A percentile compares a stretch with the other conserved stretches of the same genome.
Conservation (phyloP, 2,329 filamentous ascomycete species). For the Chrysoporthe austroafricana region DNA sequence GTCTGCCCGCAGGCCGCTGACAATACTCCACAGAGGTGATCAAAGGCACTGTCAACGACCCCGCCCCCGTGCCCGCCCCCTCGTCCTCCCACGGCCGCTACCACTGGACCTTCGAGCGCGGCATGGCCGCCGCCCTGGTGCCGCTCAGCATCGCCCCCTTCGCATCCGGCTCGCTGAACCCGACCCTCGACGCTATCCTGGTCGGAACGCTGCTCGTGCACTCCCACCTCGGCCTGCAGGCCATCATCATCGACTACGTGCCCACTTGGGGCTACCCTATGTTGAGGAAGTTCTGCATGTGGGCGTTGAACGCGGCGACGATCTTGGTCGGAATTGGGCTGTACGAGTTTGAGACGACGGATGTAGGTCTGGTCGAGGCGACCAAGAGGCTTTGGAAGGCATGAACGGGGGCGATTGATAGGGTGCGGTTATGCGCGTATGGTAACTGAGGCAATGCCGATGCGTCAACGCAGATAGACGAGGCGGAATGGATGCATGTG, state of each 20-base stretch:
- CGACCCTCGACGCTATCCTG: slow-evolving; percentile 81
- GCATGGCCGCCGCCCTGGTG: slow-evolving; percentile 78
- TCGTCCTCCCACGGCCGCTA: slow-evolving; percentile 88
- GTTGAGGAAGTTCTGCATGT: slow-evolving; percentile 68
- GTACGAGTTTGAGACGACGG: slow-evolving; percentile 99
- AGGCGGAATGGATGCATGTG: background rate
- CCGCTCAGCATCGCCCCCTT: slow-evolving; percentile 91
- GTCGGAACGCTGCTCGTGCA: slow-evolving; percentile 85
- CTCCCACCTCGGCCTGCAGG: slow-evolving; percentile 95
- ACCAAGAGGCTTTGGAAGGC: slow-evolving; percentile 90
- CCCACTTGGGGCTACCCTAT: slow-evolving; percentile 72
- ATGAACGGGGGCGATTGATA: slow-evolving; percentile 42
- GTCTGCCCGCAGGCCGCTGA: slow-evolving; percentile 46
- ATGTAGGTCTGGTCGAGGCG: slow-evolving; percentile 90
- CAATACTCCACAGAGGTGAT: slow-evolving; percentile 64
- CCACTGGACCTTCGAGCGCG: slow-evolving; percentile 96
- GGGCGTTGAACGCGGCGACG: slow-evolving; percentile 79
- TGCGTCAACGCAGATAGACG: background rate
- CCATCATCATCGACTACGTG: slow-evolving; percentile 89
- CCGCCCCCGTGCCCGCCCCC: slow-evolving; percentile 72
- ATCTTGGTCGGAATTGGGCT: slow-evolving; percentile 82
- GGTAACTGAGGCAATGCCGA: background rate
- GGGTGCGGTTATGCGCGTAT: background rate
- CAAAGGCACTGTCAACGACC: slow-evolving; percentile 77
- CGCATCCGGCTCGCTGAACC: slow-evolving; percentile 88